Percentiles rank a stretch among this genome's conserved stretches.
These are phyloP conservation scores for Tricholoma hemisulphureum DNA, from an alignment of 768 basidiomycete species.

Conservation along the genomic window DNA sequence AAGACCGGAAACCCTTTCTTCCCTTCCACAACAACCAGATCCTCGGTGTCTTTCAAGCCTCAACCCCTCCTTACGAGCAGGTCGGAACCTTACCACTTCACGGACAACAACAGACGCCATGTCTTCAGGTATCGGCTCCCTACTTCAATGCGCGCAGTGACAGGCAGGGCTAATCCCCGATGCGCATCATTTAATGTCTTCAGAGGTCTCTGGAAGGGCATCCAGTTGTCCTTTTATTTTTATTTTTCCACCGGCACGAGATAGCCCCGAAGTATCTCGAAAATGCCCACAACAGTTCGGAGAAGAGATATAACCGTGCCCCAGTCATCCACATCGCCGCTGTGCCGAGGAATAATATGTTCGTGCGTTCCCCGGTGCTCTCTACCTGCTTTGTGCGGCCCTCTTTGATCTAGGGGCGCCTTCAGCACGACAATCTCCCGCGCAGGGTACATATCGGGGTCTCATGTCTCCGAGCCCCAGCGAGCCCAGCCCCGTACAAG, in stretches of 20 bases:
- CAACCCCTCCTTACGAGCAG: constrained; percentile 12
- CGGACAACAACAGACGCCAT: constrained; percentile 10
- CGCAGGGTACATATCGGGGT: constrained; percentile 11
- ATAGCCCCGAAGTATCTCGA: constrained; percentile 9
- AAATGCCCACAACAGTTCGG: no score
- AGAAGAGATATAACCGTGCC: no score
- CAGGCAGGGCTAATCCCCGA: constrained; percentile 9
- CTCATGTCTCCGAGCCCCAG: constrained; percentile 10
- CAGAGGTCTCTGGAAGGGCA: constrained; percentile 11
- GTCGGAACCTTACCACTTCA: constrained; percentile 15
- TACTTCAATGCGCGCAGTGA: background rate
- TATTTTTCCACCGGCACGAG: no score
- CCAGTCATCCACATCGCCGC: constrained; percentile 15
- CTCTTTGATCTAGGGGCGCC: constrained; percentile 16
- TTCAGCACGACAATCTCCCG: constrained; percentile 12
- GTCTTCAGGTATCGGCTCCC: constrained; percentile 8
- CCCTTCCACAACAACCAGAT: background rate
- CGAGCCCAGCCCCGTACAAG: constrained; percentile 15
- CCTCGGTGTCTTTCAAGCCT: constrained; percentile 12
- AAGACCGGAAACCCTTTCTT: constrained; percentile 5
- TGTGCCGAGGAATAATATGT: constrained; percentile 16
- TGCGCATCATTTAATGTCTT: constrained; percentile 15
- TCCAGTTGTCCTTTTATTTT: constrained; percentile 11
- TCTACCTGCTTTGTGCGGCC: constrained; percentile 15
- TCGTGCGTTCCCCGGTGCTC: constrained; percentile 11